A percentile compares a stretch with the other conserved stretches of the same genome.
phyloP scores from a whole-genome alignment of 139 green algal species.

The Chlamydomonas sphaeroides region DNA sequence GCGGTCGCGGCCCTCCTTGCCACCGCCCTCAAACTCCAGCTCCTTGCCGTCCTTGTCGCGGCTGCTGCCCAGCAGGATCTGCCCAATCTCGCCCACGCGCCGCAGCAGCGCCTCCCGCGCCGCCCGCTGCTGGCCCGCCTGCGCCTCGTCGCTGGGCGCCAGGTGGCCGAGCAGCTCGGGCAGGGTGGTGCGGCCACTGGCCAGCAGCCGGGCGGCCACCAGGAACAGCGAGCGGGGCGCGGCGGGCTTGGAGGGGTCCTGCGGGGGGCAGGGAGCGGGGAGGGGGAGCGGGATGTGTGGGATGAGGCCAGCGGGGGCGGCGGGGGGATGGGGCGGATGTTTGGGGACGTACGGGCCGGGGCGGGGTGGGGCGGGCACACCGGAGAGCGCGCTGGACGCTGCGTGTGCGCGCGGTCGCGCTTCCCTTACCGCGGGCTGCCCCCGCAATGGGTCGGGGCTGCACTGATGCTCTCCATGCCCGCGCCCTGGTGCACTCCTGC shows the following conservation, averaged over 20 bases:
- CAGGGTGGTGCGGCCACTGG: conserved; percentile 59
- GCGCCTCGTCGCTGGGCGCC: conserved; percentile 60
- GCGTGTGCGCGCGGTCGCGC: too few relatives aligned
- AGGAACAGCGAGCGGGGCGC: conserved; percentile 48
- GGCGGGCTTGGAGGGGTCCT: conserved; percentile 29
- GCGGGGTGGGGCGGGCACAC: too few relatives aligned
- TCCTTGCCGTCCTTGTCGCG: too few relatives aligned
- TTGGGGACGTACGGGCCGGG: too few relatives aligned
- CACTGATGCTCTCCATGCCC: too few relatives aligned
- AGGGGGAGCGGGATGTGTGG: background rate
- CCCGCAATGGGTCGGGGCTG: too few relatives aligned
- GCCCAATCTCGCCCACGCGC: conserved; percentile 69
- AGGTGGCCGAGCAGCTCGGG: conserved; percentile 75
- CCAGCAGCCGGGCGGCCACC: conserved; percentile 55
- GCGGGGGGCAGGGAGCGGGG: background rate
- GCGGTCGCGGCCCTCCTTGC: too few relatives aligned
- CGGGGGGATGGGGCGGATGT: background rate
- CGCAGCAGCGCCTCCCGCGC: conserved; percentile 46
- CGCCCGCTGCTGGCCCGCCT: conserved; percentile 36
- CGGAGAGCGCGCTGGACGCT: too few relatives aligned
- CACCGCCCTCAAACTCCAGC: too few relatives aligned
- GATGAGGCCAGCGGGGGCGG: background rate
- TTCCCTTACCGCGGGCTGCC: too few relatives aligned
- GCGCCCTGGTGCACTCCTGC: background rate
- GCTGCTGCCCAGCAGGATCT: conserved; percentile 64